Base-by-base conservation (phyloP, 108 stramenopile genomes). In the Cyclostephanos tholiformis region DNA sequence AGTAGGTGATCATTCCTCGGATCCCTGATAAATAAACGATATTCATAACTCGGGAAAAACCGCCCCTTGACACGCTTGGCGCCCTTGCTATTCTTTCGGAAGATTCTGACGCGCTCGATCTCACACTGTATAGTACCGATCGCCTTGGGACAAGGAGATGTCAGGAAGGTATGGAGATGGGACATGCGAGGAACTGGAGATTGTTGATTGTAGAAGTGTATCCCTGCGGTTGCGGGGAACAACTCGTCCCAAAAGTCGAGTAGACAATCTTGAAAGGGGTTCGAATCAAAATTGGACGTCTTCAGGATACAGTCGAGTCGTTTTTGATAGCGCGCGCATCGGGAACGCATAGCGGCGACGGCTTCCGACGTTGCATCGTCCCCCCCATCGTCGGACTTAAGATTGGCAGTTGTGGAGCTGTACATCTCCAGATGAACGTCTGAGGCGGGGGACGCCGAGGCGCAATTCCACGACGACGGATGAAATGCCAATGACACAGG, bases 211-310 rank as follows among this genome's bases (percentile, higher is more conserved):
- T 87, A 87, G 67, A 79, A 91, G 30, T 92, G 91, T 19, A 95
- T 86, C 0, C 67, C 66, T 9, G 81, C 74, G 5, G 90, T 82
- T 0, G 61, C 58, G 27, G 89, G 86, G 41, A 95, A 85, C 48
- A 89, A 72, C 61, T 91, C 91, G 41, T 90, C 94, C 94, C 94
- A 95, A 67, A 92, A 91, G 79, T 95, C 94, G 30, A 92, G 65
- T 29, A 95, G 57, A 65, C 78, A 84, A 63, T 91, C 89, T n/a
- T 87, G 86, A 52, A 88, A 90, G 16, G 16, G 66, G 6, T 38
- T 11, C 26, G 17, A 53, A 64, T 93, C 89, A 30, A 74, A 66
- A 16, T 78, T 62, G 38, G 38, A n/a, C n/a, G n/a, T 62, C 36
- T 62, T 62, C 13, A 87, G 60, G 39, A 65, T 46, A 29, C 49